phyloP scores from a whole-genome alignment of 371 early-diverging fungal genomes.

The Amoeboaphelidium occidentale region DNA sequence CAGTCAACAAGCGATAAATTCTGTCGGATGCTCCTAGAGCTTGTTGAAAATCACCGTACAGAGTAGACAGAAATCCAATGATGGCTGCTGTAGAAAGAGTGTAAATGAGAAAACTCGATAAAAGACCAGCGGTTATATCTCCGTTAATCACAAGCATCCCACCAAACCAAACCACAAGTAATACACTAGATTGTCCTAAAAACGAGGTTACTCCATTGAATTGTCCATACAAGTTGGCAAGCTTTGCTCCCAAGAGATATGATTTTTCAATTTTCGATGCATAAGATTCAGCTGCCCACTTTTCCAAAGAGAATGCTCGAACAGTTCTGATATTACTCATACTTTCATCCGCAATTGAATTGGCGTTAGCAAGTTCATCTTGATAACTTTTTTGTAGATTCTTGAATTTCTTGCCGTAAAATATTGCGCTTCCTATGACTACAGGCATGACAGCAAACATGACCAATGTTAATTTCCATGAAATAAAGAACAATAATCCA shows the following conservation, averaged over 20 bases:
- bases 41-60: too few species aligned
- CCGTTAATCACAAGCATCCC: slow-evolving; percentile 41
- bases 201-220: not conserved
- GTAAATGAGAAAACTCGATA: slow-evolving; percentile 57
- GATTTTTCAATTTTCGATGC: slow-evolving; percentile 2
- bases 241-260: too few species aligned
- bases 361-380: slow-evolving; percentile 37
- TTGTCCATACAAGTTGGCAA: slow-evolving; percentile 7
- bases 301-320: slow-evolving; percentile 42
- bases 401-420: slow-evolving; percentile 44
- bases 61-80: too few species aligned
- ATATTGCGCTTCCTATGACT: slow-evolving; percentile 35
- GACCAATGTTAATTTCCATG: slow-evolving; percentile 5
- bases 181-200: slow-evolving; percentile 27
- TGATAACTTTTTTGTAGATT: slow-evolving; percentile 34
- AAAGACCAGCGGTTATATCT: slow-evolving; percentile 42
- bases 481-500: slow-evolving; percentile 1
- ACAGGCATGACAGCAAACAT: slow-evolving; percentile 44
- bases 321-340: slow-evolving; percentile 46
- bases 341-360: slow-evolving; percentile 46
- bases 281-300: slow-evolving; percentile 18
- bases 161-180: slow-evolving; percentile 50
- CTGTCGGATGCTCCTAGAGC: too few species aligned
- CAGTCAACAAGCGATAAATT: too few species aligned
- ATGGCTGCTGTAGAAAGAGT: too few species aligned